phyloP scores from a whole-genome alignment of 176 grass and related monocot genomes.

The Rhynchospora pubera region DNA sequence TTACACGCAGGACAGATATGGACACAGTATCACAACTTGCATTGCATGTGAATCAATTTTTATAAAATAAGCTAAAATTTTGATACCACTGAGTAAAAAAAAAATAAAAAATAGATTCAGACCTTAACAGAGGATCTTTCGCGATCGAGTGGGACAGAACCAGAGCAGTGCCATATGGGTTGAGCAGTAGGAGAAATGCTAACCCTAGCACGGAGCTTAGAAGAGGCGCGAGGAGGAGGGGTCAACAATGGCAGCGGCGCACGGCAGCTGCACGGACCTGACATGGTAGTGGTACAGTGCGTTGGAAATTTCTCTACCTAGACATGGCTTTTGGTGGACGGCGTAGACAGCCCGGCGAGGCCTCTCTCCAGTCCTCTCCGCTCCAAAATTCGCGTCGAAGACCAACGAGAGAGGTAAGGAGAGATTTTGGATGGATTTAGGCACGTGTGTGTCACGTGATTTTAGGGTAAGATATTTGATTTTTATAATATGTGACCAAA shows the following conservation, averaged over 20 bases:
- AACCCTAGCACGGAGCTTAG: constrained; percentile 9
- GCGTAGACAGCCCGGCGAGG: background rate
- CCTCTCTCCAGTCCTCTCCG: background rate
- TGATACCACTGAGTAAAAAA: background rate
- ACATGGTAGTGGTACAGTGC: constrained; percentile 13
- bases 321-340: background rate
- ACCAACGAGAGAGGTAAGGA: background rate
- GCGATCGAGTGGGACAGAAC: background rate
- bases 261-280: constrained; percentile 9
- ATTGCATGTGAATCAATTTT: background rate
- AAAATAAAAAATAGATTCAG: background rate
- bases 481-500: no score
- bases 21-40: background rate
- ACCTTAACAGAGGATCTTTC: constrained; percentile 14
- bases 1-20: background rate
- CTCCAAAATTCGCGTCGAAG: background rate
- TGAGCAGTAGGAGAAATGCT: background rate
- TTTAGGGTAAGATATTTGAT: no score
- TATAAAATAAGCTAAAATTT: no score
- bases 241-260: constrained; percentile 12
- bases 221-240: background rate
- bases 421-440: no score
- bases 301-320: background rate
- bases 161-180: background rate
- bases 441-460: no score